Conservation (phyloP, 805 yeast species). For the Cyberlindnera saturnus region DNA sequence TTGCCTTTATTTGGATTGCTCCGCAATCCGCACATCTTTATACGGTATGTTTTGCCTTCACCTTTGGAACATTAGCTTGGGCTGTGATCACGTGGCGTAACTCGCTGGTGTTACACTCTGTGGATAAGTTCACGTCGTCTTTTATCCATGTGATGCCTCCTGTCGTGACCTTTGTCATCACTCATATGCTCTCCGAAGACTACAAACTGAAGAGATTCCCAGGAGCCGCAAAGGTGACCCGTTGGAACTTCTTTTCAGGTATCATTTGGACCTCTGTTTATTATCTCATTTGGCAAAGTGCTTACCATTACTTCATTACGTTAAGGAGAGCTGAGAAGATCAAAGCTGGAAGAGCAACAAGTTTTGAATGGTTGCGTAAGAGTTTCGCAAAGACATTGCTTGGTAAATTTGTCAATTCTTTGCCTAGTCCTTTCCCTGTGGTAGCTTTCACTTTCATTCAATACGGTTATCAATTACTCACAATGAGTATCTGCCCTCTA, state of each 20-base stretch:
- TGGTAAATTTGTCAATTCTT: constrained; percentile 72
- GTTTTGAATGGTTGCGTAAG: constrained; percentile 77
- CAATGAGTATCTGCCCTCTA: constrained; percentile 88
- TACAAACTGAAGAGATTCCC: constrained; percentile 59
- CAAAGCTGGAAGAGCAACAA: constrained; percentile 78
- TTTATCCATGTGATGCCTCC: constrained; percentile 92
- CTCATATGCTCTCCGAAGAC: constrained; percentile 57
- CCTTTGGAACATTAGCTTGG: constrained; percentile 85
- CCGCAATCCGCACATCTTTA: constrained; percentile 71
- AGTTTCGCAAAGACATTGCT: constrained; percentile 57
- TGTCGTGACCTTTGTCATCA: constrained; percentile 75
- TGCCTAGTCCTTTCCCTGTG: constrained; percentile 85
- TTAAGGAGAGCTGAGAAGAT: constrained; percentile 73
- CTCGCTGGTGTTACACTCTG: constrained; percentile 82
- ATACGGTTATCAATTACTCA: constrained; percentile 75
- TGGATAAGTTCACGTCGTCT: constrained; percentile 88
- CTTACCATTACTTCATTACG: constrained; percentile 90
- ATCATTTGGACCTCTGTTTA: constrained; percentile 73
- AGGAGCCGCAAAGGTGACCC: constrained; percentile 63
- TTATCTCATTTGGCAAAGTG: constrained; percentile 84
- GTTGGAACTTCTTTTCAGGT: constrained; percentile 69
- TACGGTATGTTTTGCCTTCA: constrained; percentile 77
- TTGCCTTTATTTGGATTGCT: constrained; percentile 74
- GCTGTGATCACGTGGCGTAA: constrained; percentile 96
- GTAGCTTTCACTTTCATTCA: constrained; percentile 82